phyloP scores from a whole-genome alignment of 1,139 yeast genomes.

The Geotrichum histeridarum region DNA sequence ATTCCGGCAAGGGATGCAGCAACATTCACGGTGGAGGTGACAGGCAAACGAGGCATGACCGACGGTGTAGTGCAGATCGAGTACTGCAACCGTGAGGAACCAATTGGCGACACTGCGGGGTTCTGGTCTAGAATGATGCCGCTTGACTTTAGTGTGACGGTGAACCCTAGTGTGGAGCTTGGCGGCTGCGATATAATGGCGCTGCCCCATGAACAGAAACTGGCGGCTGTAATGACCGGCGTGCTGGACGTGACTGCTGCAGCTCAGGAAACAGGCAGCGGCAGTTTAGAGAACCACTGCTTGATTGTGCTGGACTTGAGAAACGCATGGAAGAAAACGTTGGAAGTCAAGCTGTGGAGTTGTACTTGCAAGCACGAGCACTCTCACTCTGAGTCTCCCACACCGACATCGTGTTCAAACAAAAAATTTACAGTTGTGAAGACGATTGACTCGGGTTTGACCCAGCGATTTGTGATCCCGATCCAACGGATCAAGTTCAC shows the following conservation, averaged over 20 bases:
- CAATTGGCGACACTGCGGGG: background rate
- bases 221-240: slow-evolving; percentile 3
- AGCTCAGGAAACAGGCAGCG: background rate
- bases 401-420: background rate
- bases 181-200: slow-evolving; percentile 72
- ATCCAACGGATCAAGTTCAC: slow-evolving; percentile 49
- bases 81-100: slow-evolving; percentile 43
- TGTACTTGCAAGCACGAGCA: too few species aligned
- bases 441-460: slow-evolving; percentile 45
- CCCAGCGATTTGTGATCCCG: slow-evolving; percentile 66
- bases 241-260: too few species aligned
- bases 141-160: slow-evolving; percentile 63
- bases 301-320: slow-evolving; percentile 62
- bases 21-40: slow-evolving; percentile 52
- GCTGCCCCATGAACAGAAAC: slow-evolving; percentile 22
- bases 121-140: slow-evolving; percentile 51
- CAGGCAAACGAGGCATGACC: slow-evolving; percentile 70
- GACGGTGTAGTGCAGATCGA: slow-evolving; percentile 63
- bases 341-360: slow-evolving; percentile 36
- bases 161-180: slow-evolving; percentile 65
- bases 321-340: slow-evolving; percentile 53
- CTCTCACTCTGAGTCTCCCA: too few species aligned
- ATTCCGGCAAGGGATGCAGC: slow-evolving; percentile 29
- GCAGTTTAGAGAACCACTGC: slow-evolving; percentile 50
- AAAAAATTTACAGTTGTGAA: slow-evolving; percentile 25